These are phyloP conservation scores for Penicillium riverlandense DNA, from an alignment of 495 filamentous ascomycete species.

Conservation along the genomic window DNA sequence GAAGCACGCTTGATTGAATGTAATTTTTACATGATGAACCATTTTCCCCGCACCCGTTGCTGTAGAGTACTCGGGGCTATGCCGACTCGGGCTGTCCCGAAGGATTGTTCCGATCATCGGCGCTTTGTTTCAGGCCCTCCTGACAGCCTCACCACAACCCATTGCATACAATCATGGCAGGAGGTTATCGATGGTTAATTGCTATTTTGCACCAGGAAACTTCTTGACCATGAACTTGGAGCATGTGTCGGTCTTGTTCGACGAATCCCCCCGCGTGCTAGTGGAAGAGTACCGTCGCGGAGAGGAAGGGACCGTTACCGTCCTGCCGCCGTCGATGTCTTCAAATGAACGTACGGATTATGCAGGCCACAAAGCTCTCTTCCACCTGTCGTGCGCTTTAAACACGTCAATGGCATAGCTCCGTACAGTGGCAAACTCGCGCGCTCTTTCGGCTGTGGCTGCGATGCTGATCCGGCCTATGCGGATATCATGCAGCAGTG, in stretches of 20 bases:
- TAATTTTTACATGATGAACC: too few relatives aligned
- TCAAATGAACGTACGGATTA: neutral
- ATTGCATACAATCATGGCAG: too few relatives aligned
- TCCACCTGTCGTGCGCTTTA: conserved; percentile 26
- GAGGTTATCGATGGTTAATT: too few relatives aligned
- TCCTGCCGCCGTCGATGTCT: conserved; percentile 21
- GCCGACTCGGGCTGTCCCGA: too few relatives aligned
- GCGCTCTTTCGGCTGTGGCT: conserved; percentile 8
- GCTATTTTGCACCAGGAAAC: too few relatives aligned
- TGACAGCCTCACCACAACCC: too few relatives aligned
- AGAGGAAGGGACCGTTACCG: conserved; percentile 30
- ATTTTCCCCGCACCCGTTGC: too few relatives aligned
- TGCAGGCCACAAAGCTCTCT: conserved; percentile 21
- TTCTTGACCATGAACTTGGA: neutral
- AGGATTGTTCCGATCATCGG: neutral
- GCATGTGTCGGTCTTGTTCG: conserved; percentile 15
- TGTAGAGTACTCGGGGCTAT: too few relatives aligned
- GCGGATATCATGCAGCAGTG: conserved; percentile 16
- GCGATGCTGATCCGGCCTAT: conserved; percentile 10
- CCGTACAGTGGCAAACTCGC: conserved; percentile 27
- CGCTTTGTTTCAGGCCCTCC: neutral
- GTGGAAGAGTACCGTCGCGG: conserved; percentile 29
- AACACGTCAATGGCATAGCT: conserved; percentile 26
- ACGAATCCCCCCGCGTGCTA: conserved; percentile 19
- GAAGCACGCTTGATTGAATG: too few relatives aligned